Percentiles rank a stretch among this genome's conserved stretches.
phyloP scores from a whole-genome alignment of 352 stramenopile species.

The Phytophthora sp. region DNA sequence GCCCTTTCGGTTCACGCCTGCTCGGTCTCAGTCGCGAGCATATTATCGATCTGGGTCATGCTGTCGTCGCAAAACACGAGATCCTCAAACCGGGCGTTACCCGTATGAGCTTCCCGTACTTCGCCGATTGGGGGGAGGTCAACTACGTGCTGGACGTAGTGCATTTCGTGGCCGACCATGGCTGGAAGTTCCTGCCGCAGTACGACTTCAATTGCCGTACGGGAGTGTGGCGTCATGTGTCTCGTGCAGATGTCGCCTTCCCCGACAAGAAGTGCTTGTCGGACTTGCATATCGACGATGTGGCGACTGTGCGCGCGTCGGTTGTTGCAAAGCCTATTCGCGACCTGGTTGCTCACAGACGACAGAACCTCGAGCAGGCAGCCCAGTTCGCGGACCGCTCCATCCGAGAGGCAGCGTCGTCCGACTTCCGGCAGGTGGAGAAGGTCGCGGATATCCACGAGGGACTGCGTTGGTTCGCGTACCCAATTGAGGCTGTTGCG shows the following conservation, averaged over 20 bases:
- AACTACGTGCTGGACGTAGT: constrained; percentile 95
- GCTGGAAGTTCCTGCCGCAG: constrained; percentile 93
- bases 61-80: constrained; percentile 91
- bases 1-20: constrained; percentile 93
- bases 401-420: constrained; percentile 21
- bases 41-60: constrained; percentile 77
- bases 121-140: constrained; percentile 80
- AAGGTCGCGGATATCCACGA: constrained; percentile 31
- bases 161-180: constrained; percentile 92
- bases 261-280: constrained; percentile 30
- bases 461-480: constrained; percentile 42
- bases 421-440: constrained; percentile 15
- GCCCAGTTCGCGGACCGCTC: constrained; percentile 23
- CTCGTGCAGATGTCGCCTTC: constrained; percentile 20
- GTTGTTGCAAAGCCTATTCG: constrained; percentile 13
- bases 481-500: constrained; percentile 33
- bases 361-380: constrained; percentile 29
- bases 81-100: constrained; percentile 95
- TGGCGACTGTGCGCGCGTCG: constrained; percentile 7
- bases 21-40: constrained; percentile 87
- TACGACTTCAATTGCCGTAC: constrained; percentile 96
- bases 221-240: constrained; percentile 88
- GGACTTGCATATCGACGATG: constrained; percentile 22
- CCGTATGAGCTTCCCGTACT: constrained; percentile 93
- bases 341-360: constrained; percentile 20